Percentiles rank a stretch among this genome's conserved stretches.
phyloP scores from a whole-genome alignment of 2,329 filamentous ascomycete species.

The Fusarium pseudograminearum region DNA sequence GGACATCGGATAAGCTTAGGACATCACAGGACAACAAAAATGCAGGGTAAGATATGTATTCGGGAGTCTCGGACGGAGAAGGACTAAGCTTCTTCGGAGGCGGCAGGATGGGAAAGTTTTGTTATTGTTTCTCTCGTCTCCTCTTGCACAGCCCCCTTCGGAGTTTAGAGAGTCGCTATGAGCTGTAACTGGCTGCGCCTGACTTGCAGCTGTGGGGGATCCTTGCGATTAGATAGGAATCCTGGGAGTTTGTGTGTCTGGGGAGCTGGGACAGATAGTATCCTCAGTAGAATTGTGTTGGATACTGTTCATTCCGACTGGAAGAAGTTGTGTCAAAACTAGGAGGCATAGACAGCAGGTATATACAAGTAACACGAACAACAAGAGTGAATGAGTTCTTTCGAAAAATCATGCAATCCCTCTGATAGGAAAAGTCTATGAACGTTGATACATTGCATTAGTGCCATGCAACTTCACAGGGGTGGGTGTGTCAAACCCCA shows the following conservation, averaged over 20 bases:
- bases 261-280: background rate
- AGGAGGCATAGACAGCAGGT: too few relatives aligned
- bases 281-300: background rate
- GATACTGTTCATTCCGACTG: background rate
- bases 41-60: slow-evolving; percentile 1
- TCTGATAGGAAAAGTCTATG: slow-evolving; percentile 18
- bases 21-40: background rate
- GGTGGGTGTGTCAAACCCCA: slow-evolving; percentile 32
- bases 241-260: background rate
- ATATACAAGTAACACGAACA: background rate
- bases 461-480: slow-evolving; percentile 40
- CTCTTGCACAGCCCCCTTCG: slow-evolving; percentile 39
- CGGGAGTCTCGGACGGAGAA: slow-evolving; percentile 28
- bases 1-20: slow-evolving; percentile 11
- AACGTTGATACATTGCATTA: slow-evolving; percentile 40
- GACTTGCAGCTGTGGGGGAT: slow-evolving; percentile 29
- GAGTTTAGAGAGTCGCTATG: slow-evolving; percentile 19
- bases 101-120: slow-evolving; percentile 12
- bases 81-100: slow-evolving; percentile 16
- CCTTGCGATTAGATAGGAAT: slow-evolving; percentile 21
- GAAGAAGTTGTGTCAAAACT: background rate
- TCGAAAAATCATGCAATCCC: background rate
- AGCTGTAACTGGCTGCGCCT: slow-evolving; percentile 31
- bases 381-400: background rate
- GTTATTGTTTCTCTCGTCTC: slow-evolving; percentile 22